Base-by-base conservation (phyloP, 805 yeast species). In the Starmerella riodocensis region DNA sequence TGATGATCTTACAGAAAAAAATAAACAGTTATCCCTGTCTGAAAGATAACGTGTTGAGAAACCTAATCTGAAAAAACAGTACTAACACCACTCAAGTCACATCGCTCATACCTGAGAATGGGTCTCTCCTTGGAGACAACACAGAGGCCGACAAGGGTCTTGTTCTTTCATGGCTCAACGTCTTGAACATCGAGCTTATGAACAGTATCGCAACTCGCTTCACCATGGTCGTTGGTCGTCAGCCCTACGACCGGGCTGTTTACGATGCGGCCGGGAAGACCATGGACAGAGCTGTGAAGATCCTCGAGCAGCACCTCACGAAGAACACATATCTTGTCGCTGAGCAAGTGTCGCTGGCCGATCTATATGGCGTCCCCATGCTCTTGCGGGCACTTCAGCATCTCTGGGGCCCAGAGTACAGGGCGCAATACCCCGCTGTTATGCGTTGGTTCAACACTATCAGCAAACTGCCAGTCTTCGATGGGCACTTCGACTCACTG, bases 161-260 rank as follows among this genome's bases (percentile, higher is more conserved):
- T 53, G 66, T 84, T 54, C 59, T 85, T 52, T 75, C 67, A 64
- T 85, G 93, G 93, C 54, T 76, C 59, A 81, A 94, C 2, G 64
- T 81, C 51, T 67, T 75, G 59, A 82, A 78, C 69, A 54, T 71
- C 52, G 94, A 86, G 53, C 52, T 79, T 42, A 57, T 78, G 49
- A 53, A 64, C 34, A 53, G 61, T 42, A 52, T 68, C 37, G 70
- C 70, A 42, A 53, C 48, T 28, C 71, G 73, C 49, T 73, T 82
- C 62, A 57, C 59, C 43, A 79, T 84, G 51, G 56, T 79, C 40
- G 54, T 61, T 34, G 94, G 94, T 54, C 61, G 56, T 38, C 58
- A 48, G 39, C 86, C 93, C 49, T 83, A 73, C 77, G 77, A 80
- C 78, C 79, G 80, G 73, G 78, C 76, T 64, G 43, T 19, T 41